phyloP scores from a whole-genome alignment of 768 basidiomycete genomes.

The Psilocybe sp. region DNA sequence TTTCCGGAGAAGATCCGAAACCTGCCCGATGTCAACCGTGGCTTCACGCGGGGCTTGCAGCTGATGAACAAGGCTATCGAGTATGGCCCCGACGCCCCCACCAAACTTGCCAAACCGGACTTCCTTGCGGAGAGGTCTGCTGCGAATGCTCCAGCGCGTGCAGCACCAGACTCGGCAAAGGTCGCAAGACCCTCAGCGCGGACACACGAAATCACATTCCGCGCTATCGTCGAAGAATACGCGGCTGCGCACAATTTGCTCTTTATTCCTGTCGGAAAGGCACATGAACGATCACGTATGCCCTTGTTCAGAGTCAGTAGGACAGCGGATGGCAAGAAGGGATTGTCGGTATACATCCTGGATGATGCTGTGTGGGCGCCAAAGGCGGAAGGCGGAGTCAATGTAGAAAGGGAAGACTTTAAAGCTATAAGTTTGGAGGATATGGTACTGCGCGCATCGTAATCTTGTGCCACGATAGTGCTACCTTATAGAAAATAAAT shows the following conservation, averaged over 20 bases:
- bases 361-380: constrained; percentile 95
- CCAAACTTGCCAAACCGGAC: constrained; percentile 66
- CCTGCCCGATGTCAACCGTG: constrained; percentile 64
- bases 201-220: constrained; percentile 86
- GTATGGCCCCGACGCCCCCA: constrained; percentile 74
- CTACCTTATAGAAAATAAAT: too few relatives aligned
- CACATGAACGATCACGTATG: constrained; percentile 84
- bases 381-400: constrained; percentile 37
- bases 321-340: constrained; percentile 80
- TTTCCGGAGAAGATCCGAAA: constrained; percentile 73
- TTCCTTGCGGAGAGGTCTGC: constrained; percentile 45
- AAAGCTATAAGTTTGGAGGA: constrained; percentile 83
- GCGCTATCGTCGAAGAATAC: constrained; percentile 88
- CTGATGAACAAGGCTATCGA: constrained; percentile 94
- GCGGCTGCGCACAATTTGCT: constrained; percentile 83
- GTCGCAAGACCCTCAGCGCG: constrained; percentile 43
- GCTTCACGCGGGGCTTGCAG: constrained; percentile 86
- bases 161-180: constrained; percentile 30
- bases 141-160: constrained; percentile 24
- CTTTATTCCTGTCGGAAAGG: constrained; percentile 84
- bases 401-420: constrained; percentile 54
- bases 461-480: background rate
- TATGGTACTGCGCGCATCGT: constrained; percentile 69
- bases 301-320: constrained; percentile 83
- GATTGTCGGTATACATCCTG: constrained; percentile 82